Conservation (phyloP, 106 monocot genomes). For the Chionographis japonica region DNA sequence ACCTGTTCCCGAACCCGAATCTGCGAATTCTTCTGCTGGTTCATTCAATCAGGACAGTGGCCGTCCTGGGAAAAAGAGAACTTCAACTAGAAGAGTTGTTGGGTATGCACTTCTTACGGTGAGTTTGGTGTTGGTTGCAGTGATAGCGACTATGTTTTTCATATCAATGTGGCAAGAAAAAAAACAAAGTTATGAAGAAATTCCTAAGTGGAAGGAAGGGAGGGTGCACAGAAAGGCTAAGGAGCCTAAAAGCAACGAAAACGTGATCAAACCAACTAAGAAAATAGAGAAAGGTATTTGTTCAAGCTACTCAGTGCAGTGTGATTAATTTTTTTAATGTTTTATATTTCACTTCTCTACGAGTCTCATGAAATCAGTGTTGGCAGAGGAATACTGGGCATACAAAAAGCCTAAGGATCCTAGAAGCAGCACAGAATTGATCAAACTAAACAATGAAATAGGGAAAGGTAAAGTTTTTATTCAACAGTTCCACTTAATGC, state of each 20-base stretch:
- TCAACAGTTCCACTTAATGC: too few relatives aligned
- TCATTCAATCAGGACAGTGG: conserved; percentile 8
- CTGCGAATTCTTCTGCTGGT: conserved; percentile 13
- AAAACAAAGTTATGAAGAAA: conserved; percentile 5
- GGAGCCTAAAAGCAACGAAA: conserved; percentile 3
- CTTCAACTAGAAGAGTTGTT: conserved; percentile 29
- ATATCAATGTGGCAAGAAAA: conserved; percentile 30
- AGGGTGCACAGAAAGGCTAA: conserved; percentile 5
- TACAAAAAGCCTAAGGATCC: conserved; percentile 10
- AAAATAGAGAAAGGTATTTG: conserved; percentile 21
- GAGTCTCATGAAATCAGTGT: too few relatives aligned
- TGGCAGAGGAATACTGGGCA: not conserved
- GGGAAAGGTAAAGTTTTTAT: conserved; percentile 19
- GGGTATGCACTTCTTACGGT: conserved; percentile 35
- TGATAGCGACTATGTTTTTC: conserved; percentile 34
- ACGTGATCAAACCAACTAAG: conserved; percentile 7
- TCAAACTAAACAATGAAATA: conserved; percentile 6
- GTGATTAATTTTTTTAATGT: not conserved
- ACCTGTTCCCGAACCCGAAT: conserved; percentile 16
- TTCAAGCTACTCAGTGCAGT: not conserved
- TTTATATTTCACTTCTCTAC: too few relatives aligned
- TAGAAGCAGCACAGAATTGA: conserved; percentile 4
- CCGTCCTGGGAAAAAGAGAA: conserved; percentile 14
- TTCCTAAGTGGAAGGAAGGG: conserved; percentile 1
- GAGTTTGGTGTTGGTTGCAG: conserved; percentile 26